phyloP scores from a whole-genome alignment of 345 rosid species.

The Sapria himalayana region DNA sequence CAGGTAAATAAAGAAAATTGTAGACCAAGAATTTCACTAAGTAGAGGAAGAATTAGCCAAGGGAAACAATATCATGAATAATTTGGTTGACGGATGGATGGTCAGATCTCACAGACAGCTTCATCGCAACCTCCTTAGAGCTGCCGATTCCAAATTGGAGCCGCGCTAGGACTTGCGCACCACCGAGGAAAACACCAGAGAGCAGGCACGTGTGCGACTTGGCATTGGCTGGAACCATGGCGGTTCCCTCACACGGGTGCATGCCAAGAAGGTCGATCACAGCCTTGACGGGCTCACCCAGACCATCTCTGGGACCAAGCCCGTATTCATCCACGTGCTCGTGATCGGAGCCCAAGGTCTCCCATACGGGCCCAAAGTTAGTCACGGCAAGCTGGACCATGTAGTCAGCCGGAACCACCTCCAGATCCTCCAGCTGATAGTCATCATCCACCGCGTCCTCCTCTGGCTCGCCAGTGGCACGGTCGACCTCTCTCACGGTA shows the following conservation, averaged over 20 bases:
- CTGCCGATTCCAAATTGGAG: slow-evolving; percentile 74
- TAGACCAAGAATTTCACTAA: no score
- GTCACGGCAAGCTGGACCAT: slow-evolving; percentile 69
- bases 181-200: slow-evolving; percentile 84
- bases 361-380: slow-evolving; percentile 98
- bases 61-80: slow-evolving; percentile 71
- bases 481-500: slow-evolving; percentile 92
- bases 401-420: slow-evolving; percentile 84
- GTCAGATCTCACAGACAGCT: slow-evolving; percentile 65
- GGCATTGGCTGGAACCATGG: slow-evolving; percentile 57
- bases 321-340: slow-evolving; percentile 96
- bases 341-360: slow-evolving; percentile 46
- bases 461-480: slow-evolving; percentile 67
- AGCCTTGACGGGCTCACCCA: slow-evolving; percentile 65
- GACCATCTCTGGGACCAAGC: slow-evolving; percentile 80
- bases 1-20: no score
- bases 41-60: slow-evolving; percentile 40
- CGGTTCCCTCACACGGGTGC: slow-evolving; percentile 99
- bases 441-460: slow-evolving; percentile 98
- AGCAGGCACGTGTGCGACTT: slow-evolving; percentile 83
- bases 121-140: slow-evolving; percentile 76
- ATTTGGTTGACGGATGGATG: slow-evolving; percentile 57
- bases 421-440: slow-evolving; percentile 91
- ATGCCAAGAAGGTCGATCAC: slow-evolving; percentile 90
- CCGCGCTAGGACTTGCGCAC: slow-evolving; percentile 54